Evolutionary conservation across 192 early-diverging fungal species (phyloP).

Genomic region (Coemansia guatemalensis): DNA sequence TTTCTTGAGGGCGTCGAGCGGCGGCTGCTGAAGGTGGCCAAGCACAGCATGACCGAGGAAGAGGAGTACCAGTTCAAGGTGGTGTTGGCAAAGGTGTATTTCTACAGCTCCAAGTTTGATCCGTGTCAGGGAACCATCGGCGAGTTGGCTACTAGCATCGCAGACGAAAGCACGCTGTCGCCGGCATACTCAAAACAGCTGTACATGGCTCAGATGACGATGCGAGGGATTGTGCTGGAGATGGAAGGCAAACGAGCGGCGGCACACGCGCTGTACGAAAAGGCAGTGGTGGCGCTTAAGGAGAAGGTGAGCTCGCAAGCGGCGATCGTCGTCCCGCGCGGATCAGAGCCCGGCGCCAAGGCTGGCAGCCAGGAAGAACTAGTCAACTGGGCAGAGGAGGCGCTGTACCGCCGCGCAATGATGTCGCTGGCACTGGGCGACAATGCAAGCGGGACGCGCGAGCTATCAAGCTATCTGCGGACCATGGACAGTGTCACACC

Average conservation of each 20-base stretch:
- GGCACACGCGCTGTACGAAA: conserved; percentile 58
- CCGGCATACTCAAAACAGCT: conserved; percentile 63
- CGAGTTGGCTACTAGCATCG: conserved; percentile 32
- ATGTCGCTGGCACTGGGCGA: conserved; percentile 38
- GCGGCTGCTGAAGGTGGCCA: conserved; percentile 15
- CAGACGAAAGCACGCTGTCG: conserved; percentile 44
- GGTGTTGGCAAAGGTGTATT: conserved; percentile 61
- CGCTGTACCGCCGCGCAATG: conserved; percentile 64
- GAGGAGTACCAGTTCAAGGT: conserved; percentile 46
- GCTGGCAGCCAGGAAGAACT: conserved; percentile 54
- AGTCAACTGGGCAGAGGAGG: conserved; percentile 66
- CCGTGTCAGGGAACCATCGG: conserved; percentile 35
- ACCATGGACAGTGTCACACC: conserved; percentile 48
- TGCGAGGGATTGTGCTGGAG: conserved; percentile 55
- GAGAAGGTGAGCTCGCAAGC: conserved; percentile 26
- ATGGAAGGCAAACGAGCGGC: conserved; percentile 36
- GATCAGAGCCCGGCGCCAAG: conserved; percentile 15
- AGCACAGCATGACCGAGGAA: conserved; percentile 34
- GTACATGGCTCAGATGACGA: conserved; percentile 56
- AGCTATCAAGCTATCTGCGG: conserved; percentile 46
- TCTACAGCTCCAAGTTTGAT: conserved; percentile 55
- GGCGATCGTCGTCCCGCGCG: conserved; percentile 45
- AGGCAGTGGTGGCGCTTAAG: conserved; percentile 39
- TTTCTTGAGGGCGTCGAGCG: conserved; percentile 27
- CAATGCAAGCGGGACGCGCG: conserved; percentile 4